Conservation (phyloP, 495 filamentous ascomycete genomes). For the Copromyces sp. region DNA sequence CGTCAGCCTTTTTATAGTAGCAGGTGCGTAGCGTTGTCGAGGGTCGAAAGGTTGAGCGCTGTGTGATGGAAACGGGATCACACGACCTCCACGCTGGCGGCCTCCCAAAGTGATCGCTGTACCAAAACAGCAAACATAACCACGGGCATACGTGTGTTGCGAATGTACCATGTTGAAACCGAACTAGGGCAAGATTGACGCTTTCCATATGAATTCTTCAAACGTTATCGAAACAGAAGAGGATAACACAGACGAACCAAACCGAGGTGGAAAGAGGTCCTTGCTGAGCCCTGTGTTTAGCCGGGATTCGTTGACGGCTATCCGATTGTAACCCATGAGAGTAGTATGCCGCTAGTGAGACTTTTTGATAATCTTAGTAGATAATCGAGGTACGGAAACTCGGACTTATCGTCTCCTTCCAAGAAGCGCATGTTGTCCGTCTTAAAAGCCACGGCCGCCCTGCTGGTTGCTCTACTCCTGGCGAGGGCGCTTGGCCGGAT, state of each 20-base stretch:
- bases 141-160: background rate
- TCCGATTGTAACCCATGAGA: background rate
- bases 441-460: background rate
- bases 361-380: background rate
- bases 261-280: background rate
- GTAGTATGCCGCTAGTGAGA: background rate
- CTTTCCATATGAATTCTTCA: background rate
- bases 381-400: background rate
- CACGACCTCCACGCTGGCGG: background rate
- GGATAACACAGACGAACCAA: background rate
- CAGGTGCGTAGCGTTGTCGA: background rate
- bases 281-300: background rate
- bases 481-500: constrained; percentile 70
- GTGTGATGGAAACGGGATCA: background rate
- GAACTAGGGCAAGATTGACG: background rate
- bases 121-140: background rate
- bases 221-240: background rate
- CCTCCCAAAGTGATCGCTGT: background rate
- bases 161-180: background rate
- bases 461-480: constrained; percentile 21
- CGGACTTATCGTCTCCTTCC: background rate
- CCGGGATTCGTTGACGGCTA: background rate
- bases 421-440: background rate
- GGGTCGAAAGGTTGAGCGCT: background rate
- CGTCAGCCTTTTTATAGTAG: background rate